Percentiles rank a stretch among this genome's conserved stretches.
Conservation (phyloP, 2,329 filamentous ascomycete genomes). For the Colletotrichum liaoningense region DNA sequence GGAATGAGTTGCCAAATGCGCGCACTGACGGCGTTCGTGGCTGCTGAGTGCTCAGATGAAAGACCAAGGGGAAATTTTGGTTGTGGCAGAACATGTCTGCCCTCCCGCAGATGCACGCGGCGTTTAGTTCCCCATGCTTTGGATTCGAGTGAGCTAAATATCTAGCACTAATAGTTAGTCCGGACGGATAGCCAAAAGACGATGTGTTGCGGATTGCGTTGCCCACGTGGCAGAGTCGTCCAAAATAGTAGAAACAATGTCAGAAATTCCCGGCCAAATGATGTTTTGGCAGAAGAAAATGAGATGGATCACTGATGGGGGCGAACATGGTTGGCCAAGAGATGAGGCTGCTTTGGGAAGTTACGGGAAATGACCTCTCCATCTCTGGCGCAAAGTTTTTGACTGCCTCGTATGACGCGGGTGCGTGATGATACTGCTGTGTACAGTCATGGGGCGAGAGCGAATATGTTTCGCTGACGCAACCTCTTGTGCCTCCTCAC, state of each 20-base stretch:
- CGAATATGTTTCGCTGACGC: slow-evolving; percentile 1
- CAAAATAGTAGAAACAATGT: background rate
- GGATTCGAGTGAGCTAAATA: background rate
- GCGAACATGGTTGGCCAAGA: background rate
- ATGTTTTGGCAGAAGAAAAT: slow-evolving; percentile 7
- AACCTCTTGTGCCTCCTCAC: background rate
- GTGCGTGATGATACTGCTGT: slow-evolving; percentile 9
- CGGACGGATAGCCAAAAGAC: background rate
- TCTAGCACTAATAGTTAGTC: background rate
- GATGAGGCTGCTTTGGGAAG: slow-evolving; percentile 26
- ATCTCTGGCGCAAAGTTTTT: slow-evolving; percentile 19
- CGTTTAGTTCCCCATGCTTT: slow-evolving; percentile 16
- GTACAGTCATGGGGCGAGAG: slow-evolving; percentile 14
- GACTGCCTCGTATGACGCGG: slow-evolving; percentile 9
- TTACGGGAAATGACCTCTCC: slow-evolving; percentile 27
- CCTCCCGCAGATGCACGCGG: slow-evolving; percentile 13
- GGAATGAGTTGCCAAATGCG: background rate
- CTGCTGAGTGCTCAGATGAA: background rate
- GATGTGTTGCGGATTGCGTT: background rate
- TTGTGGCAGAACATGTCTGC: background rate
- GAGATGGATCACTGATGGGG: background rate
- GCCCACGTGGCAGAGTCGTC: background rate
- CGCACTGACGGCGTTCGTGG: slow-evolving; percentile 22
- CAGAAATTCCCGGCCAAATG: background rate
- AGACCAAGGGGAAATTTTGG: slow-evolving; percentile 4